Evolutionary conservation across 306 rosid species (phyloP), one percentile per base, ranked within the genome.

Genomic region (Sechiopsis laciniata): DNA sequence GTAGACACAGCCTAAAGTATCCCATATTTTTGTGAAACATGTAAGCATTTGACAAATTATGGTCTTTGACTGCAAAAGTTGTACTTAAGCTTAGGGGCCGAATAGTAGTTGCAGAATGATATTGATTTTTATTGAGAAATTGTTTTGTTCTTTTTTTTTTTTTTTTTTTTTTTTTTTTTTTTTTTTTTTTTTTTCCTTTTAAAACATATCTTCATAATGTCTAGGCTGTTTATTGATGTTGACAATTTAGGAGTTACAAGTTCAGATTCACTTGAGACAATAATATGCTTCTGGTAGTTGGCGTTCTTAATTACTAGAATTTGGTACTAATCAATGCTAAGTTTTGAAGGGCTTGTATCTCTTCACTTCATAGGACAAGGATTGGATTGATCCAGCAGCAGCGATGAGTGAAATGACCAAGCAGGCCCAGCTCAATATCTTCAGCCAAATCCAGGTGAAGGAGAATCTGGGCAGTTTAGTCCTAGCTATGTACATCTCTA

Each of bases 401-500:
- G 96, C 85, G 52, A 91, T 77, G 24, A 94, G 78, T 5, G 96
- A 94, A 59, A 94, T 91, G 0, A 91, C 37, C 83, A 94, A 78
- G 83, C 99, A 94, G 1, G 74, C 88, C 88, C 92, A 87, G 74
- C 89, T 86, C 83, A 95, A 74, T 20, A 89, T 91, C 86, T 91
- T 88, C 62, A 89, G 88, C 99, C 94, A 91, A 19, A 74, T 87
- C 97, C 99, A 91, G 0, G 96, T 89, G 86, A 85, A 86, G n/a
- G 97, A 85, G 74, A 78, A 87, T 71, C 66, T 89, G 6, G 75
- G 83, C 73, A 86, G 77, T 54, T 95, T 88, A 7, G 97, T 51
- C 78, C 87, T 91, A 57, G 89, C 87, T 3, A 95, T 89, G 88
- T 95, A 91, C 99, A 91, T 89, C 81, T 95, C 99, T 19, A 89